These are phyloP conservation scores for Dendrostoma leiphaemia DNA, from an alignment of 2,329 filamentous ascomycete genomes.

Conservation along the genomic window DNA sequence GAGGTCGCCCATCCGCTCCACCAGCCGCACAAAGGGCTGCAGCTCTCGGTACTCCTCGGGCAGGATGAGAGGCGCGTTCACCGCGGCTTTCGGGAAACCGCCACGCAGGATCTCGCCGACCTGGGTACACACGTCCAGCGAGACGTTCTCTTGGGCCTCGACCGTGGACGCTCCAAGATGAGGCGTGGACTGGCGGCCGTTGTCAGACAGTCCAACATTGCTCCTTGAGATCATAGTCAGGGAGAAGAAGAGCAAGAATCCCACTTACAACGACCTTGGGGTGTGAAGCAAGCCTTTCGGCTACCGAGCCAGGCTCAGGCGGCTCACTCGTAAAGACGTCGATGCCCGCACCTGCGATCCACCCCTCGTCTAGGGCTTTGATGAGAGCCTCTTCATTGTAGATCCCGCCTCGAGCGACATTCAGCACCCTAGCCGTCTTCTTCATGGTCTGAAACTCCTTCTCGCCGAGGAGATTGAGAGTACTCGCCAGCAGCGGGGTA, in stretches of 20 bases:
- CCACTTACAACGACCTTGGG: constrained; percentile 60
- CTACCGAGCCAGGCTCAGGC: constrained; percentile 51
- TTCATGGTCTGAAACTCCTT: constrained; percentile 71
- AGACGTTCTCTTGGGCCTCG: constrained; percentile 83
- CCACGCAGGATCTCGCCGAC: constrained; percentile 71
- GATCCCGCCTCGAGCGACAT: constrained; percentile 77
- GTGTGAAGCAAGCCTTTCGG: constrained; percentile 63
- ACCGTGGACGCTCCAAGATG: constrained; percentile 78
- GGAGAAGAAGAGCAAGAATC: neutral
- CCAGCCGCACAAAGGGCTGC: constrained; percentile 71
- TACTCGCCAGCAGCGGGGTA: constrained; percentile 75
- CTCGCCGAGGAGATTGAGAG: constrained; percentile 69
- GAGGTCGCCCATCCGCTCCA: constrained; percentile 76
- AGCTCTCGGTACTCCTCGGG: constrained; percentile 77
- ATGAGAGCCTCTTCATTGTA: constrained; percentile 75
- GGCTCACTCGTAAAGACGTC: constrained; percentile 81
- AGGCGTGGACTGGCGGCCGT: constrained; percentile 54
- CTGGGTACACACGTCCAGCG: constrained; percentile 78
- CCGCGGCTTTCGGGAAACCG: constrained; percentile 70
- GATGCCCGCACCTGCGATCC: constrained; percentile 73
- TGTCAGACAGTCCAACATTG: neutral
- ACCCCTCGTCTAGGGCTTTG: constrained; percentile 65
- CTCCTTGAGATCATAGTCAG: too few relatives aligned
- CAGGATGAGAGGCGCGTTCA: constrained; percentile 79
- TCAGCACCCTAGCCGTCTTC: constrained; percentile 68